phyloP scores from a whole-genome alignment of 108 stramenopile genomes.

The Stephanodiscus minutulus region DNA sequence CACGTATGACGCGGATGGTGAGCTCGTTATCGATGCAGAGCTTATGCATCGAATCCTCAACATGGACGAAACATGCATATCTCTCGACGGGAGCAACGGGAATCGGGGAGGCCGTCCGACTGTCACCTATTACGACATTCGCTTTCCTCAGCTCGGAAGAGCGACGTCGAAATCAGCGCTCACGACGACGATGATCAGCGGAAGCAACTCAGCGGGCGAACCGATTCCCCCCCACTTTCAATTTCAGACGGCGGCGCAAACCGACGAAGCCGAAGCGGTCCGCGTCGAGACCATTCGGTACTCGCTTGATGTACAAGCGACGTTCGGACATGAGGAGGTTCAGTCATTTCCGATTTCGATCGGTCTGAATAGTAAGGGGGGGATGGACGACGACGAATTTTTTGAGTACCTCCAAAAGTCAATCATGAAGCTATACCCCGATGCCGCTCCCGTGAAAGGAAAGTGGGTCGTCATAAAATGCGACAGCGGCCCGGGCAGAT shows the following conservation, averaged over 20 bases:
- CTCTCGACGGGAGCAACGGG: neutral
- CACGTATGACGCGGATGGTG: neutral
- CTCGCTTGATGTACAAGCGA: no score
- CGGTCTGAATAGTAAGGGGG: conserved; percentile 21
- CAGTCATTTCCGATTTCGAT: no score
- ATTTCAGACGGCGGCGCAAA: no score
- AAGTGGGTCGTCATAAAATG: no score
- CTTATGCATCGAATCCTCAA: conserved; percentile 19
- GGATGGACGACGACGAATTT: conserved; percentile 18
- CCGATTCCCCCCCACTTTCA: neutral
- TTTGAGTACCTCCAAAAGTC: conserved; percentile 9
- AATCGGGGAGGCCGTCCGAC: conserved; percentile 6
- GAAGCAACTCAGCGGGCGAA: conserved; percentile 6
- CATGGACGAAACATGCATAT: conserved; percentile 14
- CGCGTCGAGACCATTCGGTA: no score
- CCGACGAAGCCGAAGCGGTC: no score
- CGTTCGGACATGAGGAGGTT: no score
- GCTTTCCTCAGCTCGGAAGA: conserved; percentile 8
- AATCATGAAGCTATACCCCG: conserved; percentile 16
- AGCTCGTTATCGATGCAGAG: neutral
- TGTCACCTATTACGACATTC: neutral
- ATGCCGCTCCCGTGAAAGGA: conserved; percentile 4
- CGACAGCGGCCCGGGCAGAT: no score
- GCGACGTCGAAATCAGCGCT: neutral
- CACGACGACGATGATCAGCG: conserved; percentile 10